Base-by-base conservation (phyloP, 2,329 filamentous ascomycete genomes). In the Alternaria triticina region DNA sequence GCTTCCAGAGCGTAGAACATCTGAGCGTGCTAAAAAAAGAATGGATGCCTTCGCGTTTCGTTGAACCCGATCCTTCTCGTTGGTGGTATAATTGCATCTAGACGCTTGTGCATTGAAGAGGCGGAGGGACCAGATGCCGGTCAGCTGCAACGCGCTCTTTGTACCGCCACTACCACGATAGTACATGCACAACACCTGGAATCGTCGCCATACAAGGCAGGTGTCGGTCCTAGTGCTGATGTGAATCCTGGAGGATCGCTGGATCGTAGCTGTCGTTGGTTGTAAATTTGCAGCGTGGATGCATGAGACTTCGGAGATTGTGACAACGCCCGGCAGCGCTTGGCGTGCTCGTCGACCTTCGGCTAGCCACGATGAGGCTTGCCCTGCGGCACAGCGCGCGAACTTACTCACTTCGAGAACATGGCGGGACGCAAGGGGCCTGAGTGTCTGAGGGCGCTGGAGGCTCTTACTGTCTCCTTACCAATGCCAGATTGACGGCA, bases 341-440 rank as follows among this genome's bases (percentile, higher is more conserved):
- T 51, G 45, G 57, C 57, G 50, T 54, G 51, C 36, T 40, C 36
- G 36, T 40, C 36, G 36, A 40, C 36, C 15, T 40, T 50, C 47
- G 28, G 61, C 57, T 63, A 62, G 50, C 56, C 50, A 49, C 30
- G 56, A 59, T 51, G 50, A 50, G 54, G 25, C 50, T 44, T 44
- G 23, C 44, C 51, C 40, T 47, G 56, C 49, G 43, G 60, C 56
- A 54, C 50, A 51, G 36, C 57, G 43, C 20, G 27, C 49, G 50
- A 62, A 59, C 60, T 20, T 50, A 51, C 40, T 50, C 25, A 25
- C 40, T 54, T 55, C 9, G 44, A 47, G 56, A 49, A 22, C 13
- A 50, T 59, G 44, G 20, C 27, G 8, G 56, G 15, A 28, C 33
- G 20, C 20, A 55, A 55, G 50, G 56, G 56, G 44, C 44, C 28